Evolutionary conservation across 2,329 filamentous ascomycete species (phyloP).

Genomic region (Colletotrichum godetiae): DNA sequence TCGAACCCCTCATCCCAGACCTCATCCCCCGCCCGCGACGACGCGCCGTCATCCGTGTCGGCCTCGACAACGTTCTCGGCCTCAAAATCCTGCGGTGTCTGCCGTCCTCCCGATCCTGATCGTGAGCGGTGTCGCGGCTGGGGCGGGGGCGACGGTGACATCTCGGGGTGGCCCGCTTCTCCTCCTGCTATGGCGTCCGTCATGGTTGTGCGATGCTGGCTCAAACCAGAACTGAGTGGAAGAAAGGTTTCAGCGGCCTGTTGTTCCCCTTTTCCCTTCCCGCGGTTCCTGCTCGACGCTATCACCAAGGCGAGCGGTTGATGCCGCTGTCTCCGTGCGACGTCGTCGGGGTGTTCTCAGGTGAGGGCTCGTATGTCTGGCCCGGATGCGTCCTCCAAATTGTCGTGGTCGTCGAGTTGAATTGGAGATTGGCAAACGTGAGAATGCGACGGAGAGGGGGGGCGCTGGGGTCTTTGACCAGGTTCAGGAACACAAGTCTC

Average conservation of each 20-base stretch:
- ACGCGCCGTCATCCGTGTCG: conserved; percentile 18
- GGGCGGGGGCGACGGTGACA: neutral
- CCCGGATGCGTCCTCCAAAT: neutral
- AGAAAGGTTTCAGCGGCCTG: too few relatives aligned
- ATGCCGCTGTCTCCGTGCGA: neutral
- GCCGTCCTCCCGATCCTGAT: neutral
- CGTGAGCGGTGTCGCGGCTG: neutral
- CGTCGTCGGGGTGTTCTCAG: neutral
- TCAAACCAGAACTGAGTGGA: accelerated
- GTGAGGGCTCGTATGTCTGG: neutral
- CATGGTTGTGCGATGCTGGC: neutral
- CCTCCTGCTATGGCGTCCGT: neutral
- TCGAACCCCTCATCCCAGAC: conserved; percentile 22
- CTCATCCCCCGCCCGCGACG: neutral
- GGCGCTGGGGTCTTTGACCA: neutral
- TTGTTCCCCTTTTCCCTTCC: too few relatives aligned
- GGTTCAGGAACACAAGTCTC: neutral
- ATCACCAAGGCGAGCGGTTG: neutral
- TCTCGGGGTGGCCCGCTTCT: neutral
- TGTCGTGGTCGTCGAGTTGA: neutral
- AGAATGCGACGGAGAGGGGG: neutral
- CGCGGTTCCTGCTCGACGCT: neutral
- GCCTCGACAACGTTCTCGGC: conserved; percentile 25
- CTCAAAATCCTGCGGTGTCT: neutral
- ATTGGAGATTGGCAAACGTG: neutral